Evolutionary conservation across 2,329 filamentous ascomycete species (phyloP).

Genomic region (Metarhizium album): DNA sequence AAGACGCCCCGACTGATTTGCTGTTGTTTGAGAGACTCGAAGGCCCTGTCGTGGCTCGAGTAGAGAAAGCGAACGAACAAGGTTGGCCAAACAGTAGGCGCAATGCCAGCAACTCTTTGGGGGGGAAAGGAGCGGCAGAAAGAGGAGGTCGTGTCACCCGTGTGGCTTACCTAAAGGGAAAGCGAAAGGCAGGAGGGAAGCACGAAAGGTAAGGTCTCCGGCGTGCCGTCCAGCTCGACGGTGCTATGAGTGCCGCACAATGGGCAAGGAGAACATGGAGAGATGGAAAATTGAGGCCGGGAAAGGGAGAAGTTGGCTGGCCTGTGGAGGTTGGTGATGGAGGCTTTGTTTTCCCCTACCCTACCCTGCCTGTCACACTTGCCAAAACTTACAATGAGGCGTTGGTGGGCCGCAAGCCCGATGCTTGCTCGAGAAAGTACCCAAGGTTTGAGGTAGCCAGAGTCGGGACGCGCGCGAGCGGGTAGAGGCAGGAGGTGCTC

Average conservation of each 20-base stretch:
- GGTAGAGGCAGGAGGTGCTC: slow-evolving; percentile 4
- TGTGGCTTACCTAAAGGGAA: slow-evolving; percentile 20
- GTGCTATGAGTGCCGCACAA: slow-evolving; percentile 29
- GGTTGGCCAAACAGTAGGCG: slow-evolving; percentile 6
- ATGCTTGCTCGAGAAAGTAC: slow-evolving; percentile 4
- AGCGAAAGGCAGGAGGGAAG: slow-evolving; percentile 16
- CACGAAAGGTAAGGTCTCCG: slow-evolving; percentile 15
- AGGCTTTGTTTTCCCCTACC: slow-evolving; percentile 32
- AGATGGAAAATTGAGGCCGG: slow-evolving; percentile 12
- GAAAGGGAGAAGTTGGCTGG: slow-evolving; percentile 14
- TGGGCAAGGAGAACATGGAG: slow-evolving; percentile 26
- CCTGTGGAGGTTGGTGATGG: slow-evolving; percentile 23
- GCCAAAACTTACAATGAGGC: slow-evolving; percentile 17
- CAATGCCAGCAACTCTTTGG: not conserved
- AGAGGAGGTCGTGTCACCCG: slow-evolving; percentile 13
- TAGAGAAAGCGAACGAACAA: slow-evolving; percentile 7
- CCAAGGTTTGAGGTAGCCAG: no score
- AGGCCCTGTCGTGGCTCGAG: not conserved
- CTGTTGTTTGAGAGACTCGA: not conserved
- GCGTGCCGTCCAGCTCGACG: slow-evolving; percentile 25
- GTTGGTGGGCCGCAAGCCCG: slow-evolving; percentile 13
- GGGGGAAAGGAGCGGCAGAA: slow-evolving; percentile 5
- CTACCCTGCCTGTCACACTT: slow-evolving; percentile 25
- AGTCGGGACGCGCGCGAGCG: not conserved
- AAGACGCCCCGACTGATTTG: not conserved